Conservation (phyloP, 495 filamentous ascomycete species). For the Aspergillus sclerotioniger region DNA sequence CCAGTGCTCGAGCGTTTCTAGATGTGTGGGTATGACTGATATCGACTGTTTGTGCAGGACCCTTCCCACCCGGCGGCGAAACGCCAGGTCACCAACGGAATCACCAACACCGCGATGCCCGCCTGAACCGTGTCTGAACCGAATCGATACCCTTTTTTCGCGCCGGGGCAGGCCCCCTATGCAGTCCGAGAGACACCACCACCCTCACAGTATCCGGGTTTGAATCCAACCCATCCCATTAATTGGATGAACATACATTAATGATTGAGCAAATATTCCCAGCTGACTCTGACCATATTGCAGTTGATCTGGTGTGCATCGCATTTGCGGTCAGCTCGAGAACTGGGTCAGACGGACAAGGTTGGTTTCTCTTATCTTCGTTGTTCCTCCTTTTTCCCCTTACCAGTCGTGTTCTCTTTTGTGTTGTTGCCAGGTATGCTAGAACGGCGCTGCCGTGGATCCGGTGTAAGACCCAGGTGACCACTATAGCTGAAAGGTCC, state of each 20-base stretch:
- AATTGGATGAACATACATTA: conserved; percentile 20
- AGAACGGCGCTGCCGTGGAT: background rate
- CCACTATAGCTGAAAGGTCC: conserved; percentile 6
- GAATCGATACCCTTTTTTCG: conserved; percentile 9
- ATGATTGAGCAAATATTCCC: conserved; percentile 12
- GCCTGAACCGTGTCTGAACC: conserved; percentile 26
- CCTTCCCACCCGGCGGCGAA: conserved; percentile 36
- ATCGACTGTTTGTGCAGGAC: conserved; percentile 28
- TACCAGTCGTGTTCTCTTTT: conserved; percentile 21
- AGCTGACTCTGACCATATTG: conserved; percentile 21
- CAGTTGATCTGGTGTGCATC: conserved; percentile 25
- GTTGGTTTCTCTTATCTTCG: conserved; percentile 37
- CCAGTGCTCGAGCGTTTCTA: conserved; percentile 18
- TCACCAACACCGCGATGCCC: conserved; percentile 31
- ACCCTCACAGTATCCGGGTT: conserved; percentile 6
- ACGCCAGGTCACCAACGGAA: conserved; percentile 38
- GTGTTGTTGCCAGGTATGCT: conserved; percentile 10
- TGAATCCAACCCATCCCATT: conserved; percentile 9
- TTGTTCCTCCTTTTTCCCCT: conserved; percentile 16
- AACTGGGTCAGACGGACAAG: conserved; percentile 30
- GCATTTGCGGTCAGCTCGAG: conserved; percentile 19
- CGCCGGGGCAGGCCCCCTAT: conserved; percentile 40
- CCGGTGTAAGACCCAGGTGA: background rate
- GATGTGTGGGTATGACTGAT: conserved; percentile 37
- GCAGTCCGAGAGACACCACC: conserved; percentile 11